Evolutionary conservation across 371 early-diverging fungal genomes (phyloP), one percentile per base, ranked within the genome.

Genomic region (Mortierella sp.): DNA sequence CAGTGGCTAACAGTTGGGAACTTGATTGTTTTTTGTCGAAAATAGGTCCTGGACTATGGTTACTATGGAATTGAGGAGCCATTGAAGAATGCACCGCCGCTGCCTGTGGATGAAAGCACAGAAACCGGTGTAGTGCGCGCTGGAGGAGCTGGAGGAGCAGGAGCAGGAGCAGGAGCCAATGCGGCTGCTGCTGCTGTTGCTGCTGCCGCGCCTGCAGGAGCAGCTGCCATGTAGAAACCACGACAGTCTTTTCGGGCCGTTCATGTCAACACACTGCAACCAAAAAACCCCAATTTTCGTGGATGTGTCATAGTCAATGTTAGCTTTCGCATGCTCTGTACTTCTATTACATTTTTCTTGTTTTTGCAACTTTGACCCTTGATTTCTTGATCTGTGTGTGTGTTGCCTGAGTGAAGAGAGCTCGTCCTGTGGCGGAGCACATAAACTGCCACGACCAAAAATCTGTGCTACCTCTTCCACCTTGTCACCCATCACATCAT

Each of bases 11-110:
- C 22, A 34, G 1, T 16, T 37, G n/a, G n/a, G n/a, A n/a, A n/a
- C 22, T 24, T 22, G n/a, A 24, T 27, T 17, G 10, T 49, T 14
- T 63, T 24, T 22, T 52, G 21, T 49, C 25, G 28, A 17, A 12
- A 27, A 14, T 22, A 74, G 68, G 76, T 74, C 12, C 57, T 88
- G 34, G 86, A 88, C 46, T 88, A 79, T 58, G 86, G 86, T 47
- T 62, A 82, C 25, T 77, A 83, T 60, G 81, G 80, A 3, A 61
- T 85, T 53, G 83, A 83, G 53, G 82, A 80, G 49, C 80, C 68
- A 4, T 31, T 68, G 12, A 68, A 81, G 50, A 68, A 76, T 63
- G 72, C 72, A 14, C 72, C 69, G 13, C 37, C 59, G 3, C 41
- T 67, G 51, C 79, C 69, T n/a, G 55, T 51, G n/a, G 74, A 64